Conservation (phyloP, 257 asterid species). For the Knoxia roxburghii region DNA sequence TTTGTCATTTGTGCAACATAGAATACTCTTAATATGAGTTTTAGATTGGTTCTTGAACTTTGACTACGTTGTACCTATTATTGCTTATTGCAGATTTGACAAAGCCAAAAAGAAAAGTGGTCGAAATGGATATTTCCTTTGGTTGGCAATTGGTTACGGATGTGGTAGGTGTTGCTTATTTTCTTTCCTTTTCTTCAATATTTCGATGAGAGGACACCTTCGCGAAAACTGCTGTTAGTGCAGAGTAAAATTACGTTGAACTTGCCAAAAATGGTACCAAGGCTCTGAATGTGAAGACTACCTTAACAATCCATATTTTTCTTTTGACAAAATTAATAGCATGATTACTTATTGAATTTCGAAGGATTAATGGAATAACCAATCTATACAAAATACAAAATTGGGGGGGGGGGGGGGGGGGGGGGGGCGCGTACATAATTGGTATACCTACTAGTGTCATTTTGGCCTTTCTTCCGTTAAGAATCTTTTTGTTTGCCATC, state of each 20-base stretch:
- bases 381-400: too few species aligned
- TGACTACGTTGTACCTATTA: not conserved
- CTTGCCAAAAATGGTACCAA: not conserved
- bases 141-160: slow-evolving; percentile 84
- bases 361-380: not conserved
- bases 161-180: slow-evolving; percentile 51
- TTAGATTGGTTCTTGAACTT: not conserved
- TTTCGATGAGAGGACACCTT: not conserved
- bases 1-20: not conserved
- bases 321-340: not conserved
- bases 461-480: too few species aligned
- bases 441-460: too few species aligned
- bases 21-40: not conserved
- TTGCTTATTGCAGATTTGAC: slow-evolving; percentile 62
- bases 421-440: too few species aligned
- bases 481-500: too few species aligned
- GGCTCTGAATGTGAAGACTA: too few species aligned
- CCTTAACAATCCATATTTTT: not conserved
- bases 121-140: slow-evolving; percentile 75
- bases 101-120: slow-evolving; percentile 62
- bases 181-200: slow-evolving; percentile 9
- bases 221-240: not conserved
- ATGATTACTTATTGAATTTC: not conserved
- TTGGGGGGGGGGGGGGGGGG: too few species aligned
- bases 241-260: not conserved